Evolutionary conservation across 192 early-diverging fungal genomes (phyloP).

Genomic region (Coemansia sp.): DNA sequence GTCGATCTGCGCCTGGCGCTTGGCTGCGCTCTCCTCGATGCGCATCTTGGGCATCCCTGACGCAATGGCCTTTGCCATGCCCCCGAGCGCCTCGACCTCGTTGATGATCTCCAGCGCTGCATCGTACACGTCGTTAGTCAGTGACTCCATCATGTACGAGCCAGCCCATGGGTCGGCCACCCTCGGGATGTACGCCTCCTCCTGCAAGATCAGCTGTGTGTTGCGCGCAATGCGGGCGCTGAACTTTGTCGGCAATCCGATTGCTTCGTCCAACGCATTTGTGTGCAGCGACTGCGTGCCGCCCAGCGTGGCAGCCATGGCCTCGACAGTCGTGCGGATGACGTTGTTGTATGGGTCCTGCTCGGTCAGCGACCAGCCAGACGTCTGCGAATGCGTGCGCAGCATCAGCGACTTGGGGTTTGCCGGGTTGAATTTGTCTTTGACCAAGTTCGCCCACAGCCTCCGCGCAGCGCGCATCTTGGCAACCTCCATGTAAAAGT

Average conservation of each 20-base stretch:
- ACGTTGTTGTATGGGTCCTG: slow-evolving; percentile 94
- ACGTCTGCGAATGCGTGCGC: slow-evolving; percentile 90
- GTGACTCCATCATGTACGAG: slow-evolving; percentile 91
- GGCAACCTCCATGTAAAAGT: slow-evolving; percentile 95
- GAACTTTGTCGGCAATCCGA: slow-evolving; percentile 84
- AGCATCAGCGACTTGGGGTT: slow-evolving; percentile 78
- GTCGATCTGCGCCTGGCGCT: slow-evolving; percentile 87
- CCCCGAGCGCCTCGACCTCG: slow-evolving; percentile 83
- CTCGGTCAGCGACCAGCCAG: slow-evolving; percentile 89
- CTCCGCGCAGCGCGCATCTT: slow-evolving; percentile 86
- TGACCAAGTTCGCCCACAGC: slow-evolving; percentile 80
- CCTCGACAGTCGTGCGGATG: slow-evolving; percentile 85
- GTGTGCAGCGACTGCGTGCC: slow-evolving; percentile 93
- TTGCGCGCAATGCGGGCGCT: slow-evolving; percentile 87
- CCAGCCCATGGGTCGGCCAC: slow-evolving; percentile 93
- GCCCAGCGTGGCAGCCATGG: slow-evolving; percentile 89
- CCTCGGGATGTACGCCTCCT: slow-evolving; percentile 84
- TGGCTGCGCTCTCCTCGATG: slow-evolving; percentile 87
- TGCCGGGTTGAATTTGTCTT: slow-evolving; percentile 84
- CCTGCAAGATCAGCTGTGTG: slow-evolving; percentile 88
- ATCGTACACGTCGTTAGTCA: slow-evolving; percentile 81
- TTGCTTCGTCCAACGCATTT: slow-evolving; percentile 90
- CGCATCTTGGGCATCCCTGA: slow-evolving; percentile 87
- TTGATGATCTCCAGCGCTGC: slow-evolving; percentile 69
- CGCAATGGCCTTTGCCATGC: slow-evolving; percentile 90